These are phyloP conservation scores for Geotrichum klebahnii DNA, from an alignment of 1,139 yeast species.

Conservation along the genomic window DNA sequence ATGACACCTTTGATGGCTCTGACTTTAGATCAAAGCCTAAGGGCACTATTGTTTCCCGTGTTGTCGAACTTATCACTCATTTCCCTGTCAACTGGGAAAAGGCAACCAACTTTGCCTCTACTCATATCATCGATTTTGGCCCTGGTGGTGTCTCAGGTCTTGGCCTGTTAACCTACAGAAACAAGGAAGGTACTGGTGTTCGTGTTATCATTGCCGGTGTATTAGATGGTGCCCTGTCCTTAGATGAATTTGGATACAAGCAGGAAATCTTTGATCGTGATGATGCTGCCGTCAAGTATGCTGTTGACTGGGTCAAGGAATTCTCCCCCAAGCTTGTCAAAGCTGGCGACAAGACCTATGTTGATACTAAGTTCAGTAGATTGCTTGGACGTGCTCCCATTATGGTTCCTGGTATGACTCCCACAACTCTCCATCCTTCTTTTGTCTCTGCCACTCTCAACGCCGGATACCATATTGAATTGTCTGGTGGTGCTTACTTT, in stretches of 20 bases:
- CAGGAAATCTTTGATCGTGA: conserved; percentile 84
- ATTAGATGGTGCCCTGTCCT: conserved; percentile 60
- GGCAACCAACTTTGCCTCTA: conserved; percentile 74
- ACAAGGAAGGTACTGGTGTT: conserved; percentile 97
- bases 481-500: conserved; percentile 99
- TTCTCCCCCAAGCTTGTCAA: conserved; percentile 81
- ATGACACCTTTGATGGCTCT: conserved; percentile 79
- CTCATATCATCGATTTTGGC: conserved; percentile 93
- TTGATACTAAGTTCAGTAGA: conserved; percentile 90
- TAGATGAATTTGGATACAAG: conserved; percentile 88
- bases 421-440: conserved; percentile 91
- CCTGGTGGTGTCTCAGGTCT: conserved; percentile 98
- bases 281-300: conserved; percentile 63
- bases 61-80: conserved; percentile 76
- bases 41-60: conserved; percentile 58
- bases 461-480: conserved; percentile 95
- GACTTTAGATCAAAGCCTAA: conserved; percentile 57
- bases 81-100: conserved; percentile 92
- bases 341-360: conserved; percentile 55
- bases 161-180: conserved; percentile 92
- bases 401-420: conserved; percentile 99
- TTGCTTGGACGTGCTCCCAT: conserved; percentile 92
- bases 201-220: conserved; percentile 93
- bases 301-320: conserved; percentile 87
- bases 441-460: conserved; percentile 89